phyloP scores from a whole-genome alignment of 108 stramenopile species.

The Pseudonitzschia multiseries region DNA sequence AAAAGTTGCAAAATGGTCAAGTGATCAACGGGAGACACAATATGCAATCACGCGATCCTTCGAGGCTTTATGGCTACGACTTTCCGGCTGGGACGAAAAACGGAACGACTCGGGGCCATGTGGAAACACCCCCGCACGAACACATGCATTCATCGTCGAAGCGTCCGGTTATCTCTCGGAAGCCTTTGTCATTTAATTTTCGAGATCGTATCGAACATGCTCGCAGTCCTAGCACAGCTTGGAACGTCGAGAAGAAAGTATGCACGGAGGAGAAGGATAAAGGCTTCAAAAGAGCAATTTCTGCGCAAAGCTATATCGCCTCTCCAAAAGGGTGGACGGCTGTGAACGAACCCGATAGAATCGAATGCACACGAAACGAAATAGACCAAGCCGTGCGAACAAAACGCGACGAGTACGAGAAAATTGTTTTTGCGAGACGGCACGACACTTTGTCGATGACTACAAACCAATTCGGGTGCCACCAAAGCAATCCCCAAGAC shows the following conservation, averaged over 20 bases:
- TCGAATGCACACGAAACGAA: slow-evolving; percentile 5
- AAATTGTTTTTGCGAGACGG: not conserved
- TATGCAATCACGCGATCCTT: too few relatives aligned
- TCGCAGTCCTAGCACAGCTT: not conserved
- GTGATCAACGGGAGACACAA: too few relatives aligned
- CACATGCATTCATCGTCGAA: not conserved
- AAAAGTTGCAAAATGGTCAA: too few relatives aligned
- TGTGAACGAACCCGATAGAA: not conserved
- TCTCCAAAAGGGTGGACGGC: not conserved
- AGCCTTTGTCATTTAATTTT: not conserved
- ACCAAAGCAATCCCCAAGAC: not conserved
- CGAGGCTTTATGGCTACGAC: too few relatives aligned
- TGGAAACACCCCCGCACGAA: not conserved
- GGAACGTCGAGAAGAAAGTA: not conserved
- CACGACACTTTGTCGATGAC: not conserved
- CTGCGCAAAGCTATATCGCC: not conserved
- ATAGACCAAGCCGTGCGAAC: not conserved
- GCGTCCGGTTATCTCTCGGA: not conserved
- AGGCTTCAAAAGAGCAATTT: not conserved
- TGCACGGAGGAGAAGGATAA: not conserved
- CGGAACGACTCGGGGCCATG: not conserved
- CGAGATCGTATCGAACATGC: not conserved
- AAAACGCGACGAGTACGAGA: not conserved
- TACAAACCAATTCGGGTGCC: not conserved
- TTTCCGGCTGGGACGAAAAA: not conserved